Base-by-base conservation (phyloP, 108 stramenopile species). In the Nitzschia sp. region DNA sequence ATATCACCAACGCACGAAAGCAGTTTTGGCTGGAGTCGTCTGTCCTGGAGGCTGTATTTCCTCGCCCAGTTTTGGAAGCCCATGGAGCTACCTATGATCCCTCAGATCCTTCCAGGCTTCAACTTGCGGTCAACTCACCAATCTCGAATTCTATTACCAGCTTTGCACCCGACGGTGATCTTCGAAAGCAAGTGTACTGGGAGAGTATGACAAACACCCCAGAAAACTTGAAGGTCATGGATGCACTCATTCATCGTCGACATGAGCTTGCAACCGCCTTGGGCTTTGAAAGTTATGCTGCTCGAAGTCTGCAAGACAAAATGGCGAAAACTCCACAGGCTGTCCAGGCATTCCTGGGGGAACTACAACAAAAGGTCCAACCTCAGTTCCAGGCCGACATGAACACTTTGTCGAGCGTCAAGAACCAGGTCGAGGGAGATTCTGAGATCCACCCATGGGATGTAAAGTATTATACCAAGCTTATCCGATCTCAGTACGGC, bases 401-500 rank as follows among this genome's bases (percentile, higher is more conserved):
- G 83, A 83, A 79, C 51, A 22, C 83, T 21, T 29, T 96, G 34
- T 20, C 56, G 10, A 46, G 57, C 6, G 82, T 83, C 57, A 91
- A 94, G 55, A 61, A 69, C 40, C 66, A 82, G 37, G 51, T 94
- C 43, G 93, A 94, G 66, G 86, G 84, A 20, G 37, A 39, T 42
- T 50, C 56, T 25, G 48, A 11, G 2, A 70, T 93, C 22, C 76
- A 95, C 67, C 81, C 95, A 8, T 97, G 96, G 96, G 96, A 97
- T 72, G 60, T 95, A 0, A 77, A 85, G 3, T 95, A 74, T 75
- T 95, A 91, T 65, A 79, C 80, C 25, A 72, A 69, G 19, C 38
- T 85, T 7, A 14, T 93, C 37, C 86, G 90, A 66, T 75, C 85
- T 6, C 87, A 83, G 51, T 60, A 60, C 19, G 83, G 84, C n/a